Evolutionary conservation across 1,284 basidiomycete species (phyloP), one percentile per base, ranked within the genome.

Genomic region (Pyrrhoderma lamaoense): DNA sequence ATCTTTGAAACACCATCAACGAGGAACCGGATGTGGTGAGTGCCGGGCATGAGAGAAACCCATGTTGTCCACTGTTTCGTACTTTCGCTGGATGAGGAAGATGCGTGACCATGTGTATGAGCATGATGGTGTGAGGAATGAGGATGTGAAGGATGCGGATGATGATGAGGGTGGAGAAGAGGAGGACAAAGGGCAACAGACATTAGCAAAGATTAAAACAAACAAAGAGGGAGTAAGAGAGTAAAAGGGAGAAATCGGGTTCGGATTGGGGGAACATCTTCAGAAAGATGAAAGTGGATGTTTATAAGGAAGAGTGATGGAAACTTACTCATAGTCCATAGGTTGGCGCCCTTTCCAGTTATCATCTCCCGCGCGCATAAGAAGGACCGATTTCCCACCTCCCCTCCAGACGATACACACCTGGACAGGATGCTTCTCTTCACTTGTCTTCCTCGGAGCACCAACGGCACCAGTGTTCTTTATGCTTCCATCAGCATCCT

Each of bases 1-100:
- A 84, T 72, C 54, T 85, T 81, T 85, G 88, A 93, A 47, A 85
- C 79, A 53, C 91, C 88, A 67, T 99, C 96, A 54, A 99, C 92
- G 59, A 98, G 81, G 73, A 98, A 99, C 58, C 94, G 93, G 64
- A 98, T 78, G 55, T 95, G 89, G 64, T 99, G 94, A 1, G 93
- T 94, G 19, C 95, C 96, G 0, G 94, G 93, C 11, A 84, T 80
- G 2, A 96, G 77, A 14, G 70, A 56, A 38, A 87, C 74, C 52
- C 69, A 74, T 11, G 71, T 67, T 35, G 64, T 68, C 66, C 73
- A 77, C 8, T 64, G 65, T 51, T 67, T 66, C 38, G 68, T 67
- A 25, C 62, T 61, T 37, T 68, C 57, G 49, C 68, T 69, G 47
- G 13, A 48, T 34, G 7, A 16, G 47, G 43, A 36, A 45, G 43